Percentiles rank a stretch among this genome's conserved stretches.
These are phyloP conservation scores for Brettanomyces sp. DNA, from an alignment of 805 yeast species.

Conservation along the genomic window DNA sequence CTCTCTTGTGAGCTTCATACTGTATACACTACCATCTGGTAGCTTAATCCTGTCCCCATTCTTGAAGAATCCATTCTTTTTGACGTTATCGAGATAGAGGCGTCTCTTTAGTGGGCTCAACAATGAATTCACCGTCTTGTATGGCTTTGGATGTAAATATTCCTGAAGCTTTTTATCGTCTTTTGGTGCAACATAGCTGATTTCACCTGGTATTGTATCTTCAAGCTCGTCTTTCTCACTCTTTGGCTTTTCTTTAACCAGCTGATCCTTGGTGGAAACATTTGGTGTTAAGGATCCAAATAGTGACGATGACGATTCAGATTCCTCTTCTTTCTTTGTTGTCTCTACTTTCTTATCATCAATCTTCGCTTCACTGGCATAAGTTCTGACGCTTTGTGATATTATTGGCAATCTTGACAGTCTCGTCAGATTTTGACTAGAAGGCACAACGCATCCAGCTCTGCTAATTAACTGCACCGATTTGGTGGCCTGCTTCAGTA, in stretches of 20 bases:
- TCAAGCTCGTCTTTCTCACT: conserved; percentile 5
- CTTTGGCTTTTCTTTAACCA: background rate
- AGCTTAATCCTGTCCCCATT: conserved; percentile 43
- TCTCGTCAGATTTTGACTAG: too few species aligned
- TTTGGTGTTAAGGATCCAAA: conserved; percentile 19
- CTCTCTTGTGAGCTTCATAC: conserved; percentile 44
- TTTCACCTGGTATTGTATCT: conserved; percentile 4
- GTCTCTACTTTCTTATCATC: background rate
- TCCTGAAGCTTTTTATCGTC: conserved; percentile 34
- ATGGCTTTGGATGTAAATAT: conserved; percentile 41
- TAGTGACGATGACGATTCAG: conserved; percentile 13
- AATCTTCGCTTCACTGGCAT: background rate
- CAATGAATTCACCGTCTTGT: conserved; percentile 43
- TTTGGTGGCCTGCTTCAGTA: too few species aligned
- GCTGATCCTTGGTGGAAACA: conserved; percentile 3
- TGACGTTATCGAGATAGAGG: conserved; percentile 54
- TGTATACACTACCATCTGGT: conserved; percentile 31
- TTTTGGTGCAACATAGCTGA: conserved; percentile 18
- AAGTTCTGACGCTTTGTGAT: background rate
- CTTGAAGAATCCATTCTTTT: conserved; percentile 58
- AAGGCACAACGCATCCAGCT: too few species aligned
- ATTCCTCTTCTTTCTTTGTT: background rate
- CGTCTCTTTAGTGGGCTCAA: conserved; percentile 64
- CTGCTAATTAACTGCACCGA: too few species aligned
- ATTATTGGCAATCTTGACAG: too few species aligned